Evolutionary conservation across 179 eudicot species (phyloP).

Genomic region (Nepenthes alata): DNA sequence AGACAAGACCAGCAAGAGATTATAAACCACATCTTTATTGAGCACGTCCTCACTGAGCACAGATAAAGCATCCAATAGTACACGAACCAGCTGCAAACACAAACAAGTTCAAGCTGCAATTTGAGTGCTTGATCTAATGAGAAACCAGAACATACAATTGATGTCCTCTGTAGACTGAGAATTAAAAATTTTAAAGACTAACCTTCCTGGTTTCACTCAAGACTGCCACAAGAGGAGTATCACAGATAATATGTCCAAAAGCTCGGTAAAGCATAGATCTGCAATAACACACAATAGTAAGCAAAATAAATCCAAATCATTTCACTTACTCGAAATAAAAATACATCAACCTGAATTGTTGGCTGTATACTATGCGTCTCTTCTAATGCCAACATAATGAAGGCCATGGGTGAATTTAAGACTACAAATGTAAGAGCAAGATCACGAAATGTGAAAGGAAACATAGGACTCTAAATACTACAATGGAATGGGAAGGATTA

Average conservation of each 20-base stretch:
- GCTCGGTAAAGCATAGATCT: constrained; percentile 72
- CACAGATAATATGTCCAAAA: constrained; percentile 54
- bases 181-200: constrained; percentile 3
- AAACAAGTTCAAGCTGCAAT: background rate
- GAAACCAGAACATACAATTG: constrained; percentile 1
- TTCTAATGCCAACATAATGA: no score
- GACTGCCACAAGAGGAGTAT: constrained; percentile 60
- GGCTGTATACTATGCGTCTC: no score
- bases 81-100: constrained; percentile 59
- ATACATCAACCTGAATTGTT: no score
- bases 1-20: constrained; percentile 65
- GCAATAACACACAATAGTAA: constrained; percentile 14
- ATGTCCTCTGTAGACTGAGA: background rate
- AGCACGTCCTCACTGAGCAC: constrained; percentile 44
- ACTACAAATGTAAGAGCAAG: no score
- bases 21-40: constrained; percentile 55
- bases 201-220: constrained; percentile 75
- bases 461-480: no score
- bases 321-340: background rate
- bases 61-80: constrained; percentile 48
- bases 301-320: background rate
- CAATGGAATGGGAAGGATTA: no score
- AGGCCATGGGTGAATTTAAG: no score
- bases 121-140: background rate
- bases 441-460: no score